Conservation (phyloP, 805 yeast species). For the Yarrowia sp. region DNA sequence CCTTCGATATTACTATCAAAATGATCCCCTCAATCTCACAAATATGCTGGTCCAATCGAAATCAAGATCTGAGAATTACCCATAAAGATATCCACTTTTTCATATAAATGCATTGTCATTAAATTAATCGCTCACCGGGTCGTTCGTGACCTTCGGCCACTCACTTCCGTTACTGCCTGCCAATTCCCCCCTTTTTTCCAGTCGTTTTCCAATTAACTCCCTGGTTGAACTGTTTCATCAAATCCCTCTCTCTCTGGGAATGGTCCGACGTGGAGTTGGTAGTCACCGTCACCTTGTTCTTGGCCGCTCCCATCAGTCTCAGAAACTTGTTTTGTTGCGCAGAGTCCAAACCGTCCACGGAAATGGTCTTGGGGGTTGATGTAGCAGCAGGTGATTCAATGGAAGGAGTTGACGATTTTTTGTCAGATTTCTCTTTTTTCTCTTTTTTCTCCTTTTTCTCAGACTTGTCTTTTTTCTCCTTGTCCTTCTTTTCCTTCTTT, state of each 20-base stretch:
- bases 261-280: slow-evolving; percentile 11
- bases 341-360: slow-evolving; percentile 42
- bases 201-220: slow-evolving; percentile 42
- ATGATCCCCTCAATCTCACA: too few species aligned
- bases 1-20: too few species aligned
- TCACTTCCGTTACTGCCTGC: slow-evolving; percentile 17
- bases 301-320: slow-evolving; percentile 45
- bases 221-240: slow-evolving; percentile 44
- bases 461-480: slow-evolving; percentile 10
- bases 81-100: background rate
- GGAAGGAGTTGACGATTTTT: slow-evolving; percentile 6
- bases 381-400: background rate
- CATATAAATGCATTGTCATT: slow-evolving; percentile 18
- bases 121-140: too few species aligned
- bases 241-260: slow-evolving; percentile 39
- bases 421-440: slow-evolving; percentile 37
- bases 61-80: too few species aligned
- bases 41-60: too few species aligned
- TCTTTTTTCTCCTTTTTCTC: slow-evolving; percentile 5
- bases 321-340: slow-evolving; percentile 44
- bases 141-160: too few species aligned
- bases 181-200: slow-evolving; percentile 43
- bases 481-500: slow-evolving; percentile 16
- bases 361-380: slow-evolving; percentile 24
- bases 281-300: slow-evolving; percentile 39